Base-by-base conservation (phyloP, 148 eudicot species). In the Fagopyrum tataricum region DNA sequence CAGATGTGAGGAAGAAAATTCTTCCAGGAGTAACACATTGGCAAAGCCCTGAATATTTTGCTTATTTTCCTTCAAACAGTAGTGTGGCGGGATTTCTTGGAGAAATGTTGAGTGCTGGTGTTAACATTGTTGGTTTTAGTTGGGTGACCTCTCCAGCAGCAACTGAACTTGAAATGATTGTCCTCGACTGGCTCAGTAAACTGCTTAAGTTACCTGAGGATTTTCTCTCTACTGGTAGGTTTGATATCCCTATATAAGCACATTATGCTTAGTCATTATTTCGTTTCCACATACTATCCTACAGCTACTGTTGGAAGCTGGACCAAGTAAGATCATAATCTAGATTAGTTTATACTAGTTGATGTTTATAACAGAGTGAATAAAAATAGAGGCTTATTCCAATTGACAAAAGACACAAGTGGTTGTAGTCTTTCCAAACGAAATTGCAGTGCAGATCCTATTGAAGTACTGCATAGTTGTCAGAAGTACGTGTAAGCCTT, bases 61-160 rank as follows among this genome's bases (percentile, higher is more conserved):
- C 94, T 26, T 95, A 95, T 82, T 95, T 82, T 76, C 92, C 99
- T 17, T 80, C 89, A 18, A 95, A 92, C 73, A 90, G 96, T 79
- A 95, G 99, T 75, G 81, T 86, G 8, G 99, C 97, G 4, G 97
- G 96, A 39, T 91, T 95, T 76, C 80, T 95, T 13, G 99, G 99
- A 42, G 99, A 95, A 85, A 95, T 92, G 90, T 88, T 92, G 26
- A 92, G 96, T 85, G 99, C 93, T 56, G 99, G 88, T 40, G 80
- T 95, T 71, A 92, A 88, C 84, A 89, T 95, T 80, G 97, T 92
- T 67, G 99, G 99, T 6, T 95, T 95, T 74, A 95, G 94, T 79
- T 95, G 99, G 99, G 79, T 92, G 74, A 87, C 91, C 71, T 95
- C 96, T 80, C 99, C 99, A 21, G 99, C 97, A 70, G 99, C 99